These are phyloP conservation scores for Bipolaris cookei DNA, from an alignment of 2,329 filamentous ascomycete genomes.

Conservation along the genomic window DNA sequence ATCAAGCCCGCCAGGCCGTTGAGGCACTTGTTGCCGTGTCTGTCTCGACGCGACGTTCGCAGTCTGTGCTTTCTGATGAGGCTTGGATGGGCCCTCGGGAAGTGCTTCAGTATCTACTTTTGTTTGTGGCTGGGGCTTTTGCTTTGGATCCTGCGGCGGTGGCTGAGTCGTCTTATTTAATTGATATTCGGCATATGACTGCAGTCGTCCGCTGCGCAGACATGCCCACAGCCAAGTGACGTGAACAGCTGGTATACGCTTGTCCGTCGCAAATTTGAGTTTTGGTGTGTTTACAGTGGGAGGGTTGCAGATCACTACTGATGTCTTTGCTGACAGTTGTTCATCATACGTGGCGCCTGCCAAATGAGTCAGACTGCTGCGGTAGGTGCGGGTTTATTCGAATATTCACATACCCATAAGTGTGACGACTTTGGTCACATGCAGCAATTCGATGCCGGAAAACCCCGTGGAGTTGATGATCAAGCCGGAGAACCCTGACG, in stretches of 20 bases:
- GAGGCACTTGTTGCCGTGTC: constrained; percentile 19
- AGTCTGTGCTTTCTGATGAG: constrained; percentile 27
- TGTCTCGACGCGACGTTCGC: constrained; percentile 24
- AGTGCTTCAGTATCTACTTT: constrained; percentile 30
- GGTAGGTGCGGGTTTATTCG: neutral
- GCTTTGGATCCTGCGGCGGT: constrained; percentile 21
- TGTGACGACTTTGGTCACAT: constrained; percentile 76
- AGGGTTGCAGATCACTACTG: constrained; percentile 76
- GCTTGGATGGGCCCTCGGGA: constrained; percentile 29
- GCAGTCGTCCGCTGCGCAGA: constrained; percentile 61
- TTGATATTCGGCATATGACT: constrained; percentile 55
- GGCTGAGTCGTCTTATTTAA: constrained; percentile 29
- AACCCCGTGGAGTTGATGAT: constrained; percentile 83
- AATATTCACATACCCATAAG: constrained; percentile 65
- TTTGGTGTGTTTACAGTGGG: constrained; percentile 71
- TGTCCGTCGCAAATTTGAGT: constrained; percentile 74
- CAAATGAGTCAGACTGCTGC: constrained; percentile 22
- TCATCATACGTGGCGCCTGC: constrained; percentile 79
- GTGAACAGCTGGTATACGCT: constrained; percentile 80
- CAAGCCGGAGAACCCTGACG: constrained; percentile 68
- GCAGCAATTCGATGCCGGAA: constrained; percentile 80
- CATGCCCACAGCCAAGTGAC: constrained; percentile 86
- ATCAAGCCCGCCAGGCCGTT: constrained; percentile 32
- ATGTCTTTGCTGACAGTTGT: constrained; percentile 72
- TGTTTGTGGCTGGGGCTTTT: constrained; percentile 20